Conservation (phyloP, 2,329 filamentous ascomycete species). For the Colletotrichum costaricense region DNA sequence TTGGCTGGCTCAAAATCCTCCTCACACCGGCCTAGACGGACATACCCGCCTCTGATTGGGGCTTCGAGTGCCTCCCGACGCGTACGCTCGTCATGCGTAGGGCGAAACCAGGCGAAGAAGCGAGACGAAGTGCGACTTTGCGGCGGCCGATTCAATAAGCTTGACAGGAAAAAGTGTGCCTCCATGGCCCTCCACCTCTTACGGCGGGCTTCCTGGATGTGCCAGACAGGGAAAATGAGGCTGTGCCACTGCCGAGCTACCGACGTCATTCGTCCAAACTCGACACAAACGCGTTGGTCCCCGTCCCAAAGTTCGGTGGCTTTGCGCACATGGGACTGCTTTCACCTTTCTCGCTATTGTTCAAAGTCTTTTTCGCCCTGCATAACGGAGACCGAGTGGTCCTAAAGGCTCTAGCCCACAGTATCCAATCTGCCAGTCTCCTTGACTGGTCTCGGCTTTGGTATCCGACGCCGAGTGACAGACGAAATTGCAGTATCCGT, state of each 20-base stretch:
- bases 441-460: constrained; percentile 17
- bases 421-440: neutral
- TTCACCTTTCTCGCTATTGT: constrained; percentile 1
- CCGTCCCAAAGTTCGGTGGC: constrained; percentile 3
- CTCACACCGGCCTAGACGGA: neutral
- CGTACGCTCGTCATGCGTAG: constrained; percentile 33
- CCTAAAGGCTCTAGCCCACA: neutral
- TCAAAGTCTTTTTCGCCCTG: neutral
- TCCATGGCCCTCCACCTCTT: neutral
- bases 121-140: neutral
- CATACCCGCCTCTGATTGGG: constrained; percentile 20
- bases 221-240: constrained; percentile 12
- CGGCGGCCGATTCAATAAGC: neutral
- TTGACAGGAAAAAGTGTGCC: neutral
- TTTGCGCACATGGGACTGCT: constrained; percentile 24
- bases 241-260: constrained; percentile 24
- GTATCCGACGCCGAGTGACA: constrained; percentile 25
- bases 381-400: neutral
- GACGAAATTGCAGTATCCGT: constrained; percentile 20
- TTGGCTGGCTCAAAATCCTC: neutral
- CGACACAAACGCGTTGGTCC: neutral
- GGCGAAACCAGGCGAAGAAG: neutral
- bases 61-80: constrained; percentile 16
- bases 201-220: neutral
- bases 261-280: constrained; percentile 36